Evolutionary conservation across 1,139 yeast species (phyloP).

Genomic region (Tardiomyces depauwii): DNA sequence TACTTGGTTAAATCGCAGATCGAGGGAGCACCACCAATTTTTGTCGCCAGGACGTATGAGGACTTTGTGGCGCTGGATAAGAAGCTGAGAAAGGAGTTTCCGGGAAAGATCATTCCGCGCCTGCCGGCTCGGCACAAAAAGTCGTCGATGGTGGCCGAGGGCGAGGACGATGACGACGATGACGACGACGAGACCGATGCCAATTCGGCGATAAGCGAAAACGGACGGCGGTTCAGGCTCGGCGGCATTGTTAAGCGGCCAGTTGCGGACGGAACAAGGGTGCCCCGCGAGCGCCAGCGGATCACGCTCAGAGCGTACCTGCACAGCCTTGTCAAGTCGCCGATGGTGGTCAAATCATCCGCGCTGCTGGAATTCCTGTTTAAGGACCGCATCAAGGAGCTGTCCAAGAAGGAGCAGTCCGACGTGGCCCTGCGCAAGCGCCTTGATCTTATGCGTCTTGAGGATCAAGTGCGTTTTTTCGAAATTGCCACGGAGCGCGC

Average conservation of each 20-base stretch:
- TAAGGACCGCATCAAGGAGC: constrained; percentile 26
- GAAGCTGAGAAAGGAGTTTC: constrained; percentile 42
- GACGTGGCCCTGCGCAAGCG: constrained; percentile 50
- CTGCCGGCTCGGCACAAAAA: constrained; percentile 48
- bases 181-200: not conserved
- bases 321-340: constrained; percentile 37
- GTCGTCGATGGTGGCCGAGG: constrained; percentile 8
- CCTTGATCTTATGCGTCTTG: constrained; percentile 48
- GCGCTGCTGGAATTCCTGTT: constrained; percentile 43
- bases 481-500: constrained; percentile 46
- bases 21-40: constrained; percentile 30
- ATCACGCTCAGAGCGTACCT: constrained; percentile 68
- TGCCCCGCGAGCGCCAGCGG: constrained; percentile 57
- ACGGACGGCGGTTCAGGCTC: not conserved
- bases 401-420: constrained; percentile 32
- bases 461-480: constrained; percentile 67
- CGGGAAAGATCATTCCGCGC: constrained; percentile 59
- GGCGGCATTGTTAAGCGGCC: not conserved
- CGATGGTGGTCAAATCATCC: constrained; percentile 44
- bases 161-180: not conserved
- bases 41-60: constrained; percentile 49
- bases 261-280: constrained; percentile 1
- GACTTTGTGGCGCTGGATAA: constrained; percentile 52
- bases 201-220: not conserved
- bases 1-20: constrained; percentile 23